Evolutionary conservation across 805 yeast species (phyloP).

Genomic region (Hanseniaspora clermontiae): DNA sequence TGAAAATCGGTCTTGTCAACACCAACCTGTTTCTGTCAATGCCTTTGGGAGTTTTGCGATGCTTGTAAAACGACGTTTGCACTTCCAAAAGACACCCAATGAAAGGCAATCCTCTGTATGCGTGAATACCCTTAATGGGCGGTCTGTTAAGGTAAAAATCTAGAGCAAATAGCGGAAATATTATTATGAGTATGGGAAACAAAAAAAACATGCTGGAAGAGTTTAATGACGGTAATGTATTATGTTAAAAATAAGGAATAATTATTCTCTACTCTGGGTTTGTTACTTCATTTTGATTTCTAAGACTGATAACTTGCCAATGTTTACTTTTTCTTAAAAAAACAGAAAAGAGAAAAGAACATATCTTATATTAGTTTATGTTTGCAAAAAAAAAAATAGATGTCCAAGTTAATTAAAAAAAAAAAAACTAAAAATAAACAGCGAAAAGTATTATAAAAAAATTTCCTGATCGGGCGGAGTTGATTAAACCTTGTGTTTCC

Average conservation of each 20-base stretch:
- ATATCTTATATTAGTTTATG: neutral
- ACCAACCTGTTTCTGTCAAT: neutral
- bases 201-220: neutral
- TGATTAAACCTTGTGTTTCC: constrained; percentile 6
- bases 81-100: constrained; percentile 6
- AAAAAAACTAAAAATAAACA: neutral
- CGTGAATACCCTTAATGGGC: constrained; percentile 4
- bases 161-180: neutral
- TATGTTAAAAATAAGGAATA: neutral
- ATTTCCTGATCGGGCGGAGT: neutral
- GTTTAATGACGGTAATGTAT: neutral
- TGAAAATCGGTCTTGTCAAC: constrained; percentile 1
- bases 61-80: neutral
- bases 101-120: constrained; percentile 1
- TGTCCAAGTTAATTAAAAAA: neutral
- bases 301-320: too few species aligned
- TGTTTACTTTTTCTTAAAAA: neutral
- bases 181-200: neutral
- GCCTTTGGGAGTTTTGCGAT: neutral
- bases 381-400: neutral
- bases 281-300: neutral
- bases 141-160: neutral
- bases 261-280: neutral
- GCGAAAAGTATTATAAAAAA: constrained; percentile 2
- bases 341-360: neutral